Percentiles rank a stretch among this genome's conserved stretches.
Evolutionary conservation across 345 rosid species (phyloP).

Genomic region (Syzygium aromaticum): DNA sequence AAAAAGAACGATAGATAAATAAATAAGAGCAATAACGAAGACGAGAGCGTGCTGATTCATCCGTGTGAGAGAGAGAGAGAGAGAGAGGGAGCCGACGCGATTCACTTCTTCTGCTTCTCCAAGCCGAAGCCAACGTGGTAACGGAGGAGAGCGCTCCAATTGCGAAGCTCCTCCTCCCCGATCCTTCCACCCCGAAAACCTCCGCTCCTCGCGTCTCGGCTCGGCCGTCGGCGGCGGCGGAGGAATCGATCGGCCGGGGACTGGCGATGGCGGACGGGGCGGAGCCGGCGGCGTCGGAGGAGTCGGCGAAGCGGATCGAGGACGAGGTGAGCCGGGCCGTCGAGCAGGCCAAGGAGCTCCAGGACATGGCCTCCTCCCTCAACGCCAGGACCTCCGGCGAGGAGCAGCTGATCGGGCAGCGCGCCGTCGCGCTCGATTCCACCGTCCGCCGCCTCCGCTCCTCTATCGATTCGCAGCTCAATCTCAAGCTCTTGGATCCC

Average conservation of each 20-base stretch:
- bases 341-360: constrained; percentile 73
- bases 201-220: background rate
- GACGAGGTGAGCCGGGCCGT: constrained; percentile 58
- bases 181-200: background rate
- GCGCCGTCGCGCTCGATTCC: constrained; percentile 60
- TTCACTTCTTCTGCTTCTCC: too few relatives aligned
- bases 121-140: too few relatives aligned
- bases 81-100: too few relatives aligned
- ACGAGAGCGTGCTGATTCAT: too few relatives aligned
- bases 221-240: background rate
- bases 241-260: background rate
- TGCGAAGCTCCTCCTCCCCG: background rate
- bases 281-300: constrained; percentile 8
- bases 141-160: too few relatives aligned
- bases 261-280: background rate
- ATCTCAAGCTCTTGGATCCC: constrained; percentile 26
- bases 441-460: constrained; percentile 61
- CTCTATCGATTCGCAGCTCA: constrained; percentile 28
- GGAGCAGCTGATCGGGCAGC: constrained; percentile 62
- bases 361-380: constrained; percentile 55
- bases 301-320: constrained; percentile 27
- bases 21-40: too few relatives aligned
- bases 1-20: too few relatives aligned
- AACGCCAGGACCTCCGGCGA: constrained; percentile 44
- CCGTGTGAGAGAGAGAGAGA: too few relatives aligned